phyloP scores from a whole-genome alignment of 768 basidiomycete species.

The Mycena indigotica region DNA sequence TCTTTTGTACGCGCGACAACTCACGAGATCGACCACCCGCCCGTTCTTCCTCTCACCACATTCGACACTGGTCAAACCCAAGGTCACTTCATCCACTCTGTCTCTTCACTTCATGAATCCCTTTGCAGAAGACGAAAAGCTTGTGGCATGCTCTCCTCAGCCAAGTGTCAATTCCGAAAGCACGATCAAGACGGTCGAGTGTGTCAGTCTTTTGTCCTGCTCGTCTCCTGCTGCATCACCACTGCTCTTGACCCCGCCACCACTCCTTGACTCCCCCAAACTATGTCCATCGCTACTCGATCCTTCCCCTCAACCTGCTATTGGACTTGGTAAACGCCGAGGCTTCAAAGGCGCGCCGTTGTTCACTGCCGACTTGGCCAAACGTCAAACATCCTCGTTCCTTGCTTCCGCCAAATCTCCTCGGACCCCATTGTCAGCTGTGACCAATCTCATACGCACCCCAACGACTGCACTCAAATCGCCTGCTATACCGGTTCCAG shows the following conservation, averaged over 20 bases:
- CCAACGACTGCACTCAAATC: slow-evolving; percentile 20
- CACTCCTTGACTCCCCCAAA: neutral
- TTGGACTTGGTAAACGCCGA: slow-evolving; percentile 32
- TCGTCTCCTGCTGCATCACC: slow-evolving; percentile 8
- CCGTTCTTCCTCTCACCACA: slow-evolving; percentile 18
- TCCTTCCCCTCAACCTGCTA: neutral
- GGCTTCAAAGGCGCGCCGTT: slow-evolving; percentile 36
- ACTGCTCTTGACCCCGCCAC: slow-evolving; percentile 14
- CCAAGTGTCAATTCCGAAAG: neutral
- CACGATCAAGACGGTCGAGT: slow-evolving; percentile 7
- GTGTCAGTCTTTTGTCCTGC: slow-evolving; percentile 4
- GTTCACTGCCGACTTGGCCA: slow-evolving; percentile 17
- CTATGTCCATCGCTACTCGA: slow-evolving; percentile 6
- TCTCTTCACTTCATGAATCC: neutral
- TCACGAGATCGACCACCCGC: too few species aligned
- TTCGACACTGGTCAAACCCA: slow-evolving; percentile 1
- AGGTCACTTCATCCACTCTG: neutral
- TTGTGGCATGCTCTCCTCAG: neutral
- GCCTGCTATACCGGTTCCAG: slow-evolving; percentile 9
- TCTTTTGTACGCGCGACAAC: too few species aligned
- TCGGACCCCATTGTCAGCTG: slow-evolving; percentile 26
- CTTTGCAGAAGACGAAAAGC: slow-evolving; percentile 10
- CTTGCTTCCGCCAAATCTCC: slow-evolving; percentile 27
- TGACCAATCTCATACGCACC: slow-evolving; percentile 30
- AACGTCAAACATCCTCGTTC: slow-evolving; percentile 21